Conservation (phyloP, 371 early-diverging fungal species). For the Blakeslea trispora region DNA sequence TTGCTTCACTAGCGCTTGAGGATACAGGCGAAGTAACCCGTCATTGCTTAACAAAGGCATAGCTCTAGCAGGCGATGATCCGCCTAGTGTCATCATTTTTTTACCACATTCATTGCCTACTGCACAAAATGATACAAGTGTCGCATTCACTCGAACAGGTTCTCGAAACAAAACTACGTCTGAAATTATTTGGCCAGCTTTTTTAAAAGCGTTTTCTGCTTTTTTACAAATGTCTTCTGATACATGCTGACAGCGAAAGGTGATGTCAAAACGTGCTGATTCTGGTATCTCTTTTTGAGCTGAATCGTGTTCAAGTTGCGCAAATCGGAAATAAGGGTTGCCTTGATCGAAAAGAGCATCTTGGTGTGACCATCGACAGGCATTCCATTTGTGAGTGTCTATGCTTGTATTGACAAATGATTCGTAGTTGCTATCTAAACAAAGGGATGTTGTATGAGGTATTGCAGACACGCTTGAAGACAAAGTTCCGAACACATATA, state of each 20-base stretch:
- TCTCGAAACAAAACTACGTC: slow-evolving; percentile 28
- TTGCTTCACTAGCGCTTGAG: slow-evolving; percentile 63
- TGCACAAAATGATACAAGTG: slow-evolving; percentile 46
- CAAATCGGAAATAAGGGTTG: slow-evolving; percentile 8
- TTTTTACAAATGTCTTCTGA: slow-evolving; percentile 22
- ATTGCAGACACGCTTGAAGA: background rate
- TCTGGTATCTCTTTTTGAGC: background rate
- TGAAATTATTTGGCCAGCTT: slow-evolving; percentile 30
- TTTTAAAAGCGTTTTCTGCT: slow-evolving; percentile 36
- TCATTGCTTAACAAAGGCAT: slow-evolving; percentile 30
- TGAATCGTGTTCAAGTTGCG: background rate
- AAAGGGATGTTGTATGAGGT: background rate
- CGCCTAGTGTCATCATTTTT: slow-evolving; percentile 31
- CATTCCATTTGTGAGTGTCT: slow-evolving; percentile 1
- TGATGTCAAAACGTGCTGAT: slow-evolving; percentile 13
- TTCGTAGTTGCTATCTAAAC: slow-evolving; percentile 12
- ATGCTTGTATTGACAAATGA: background rate
- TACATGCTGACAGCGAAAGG: slow-evolving; percentile 14
- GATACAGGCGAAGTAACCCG: slow-evolving; percentile 44
- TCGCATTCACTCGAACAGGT: slow-evolving; percentile 44
- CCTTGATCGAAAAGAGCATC: background rate
- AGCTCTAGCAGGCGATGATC: slow-evolving; percentile 41
- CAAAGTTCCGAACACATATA: slow-evolving; percentile 2
- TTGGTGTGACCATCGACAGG: background rate
- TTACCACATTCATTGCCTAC: slow-evolving; percentile 28